These are phyloP conservation scores for Fusarium irregulare DNA, from an alignment of 2,329 filamentous ascomycete species.

Conservation along the genomic window DNA sequence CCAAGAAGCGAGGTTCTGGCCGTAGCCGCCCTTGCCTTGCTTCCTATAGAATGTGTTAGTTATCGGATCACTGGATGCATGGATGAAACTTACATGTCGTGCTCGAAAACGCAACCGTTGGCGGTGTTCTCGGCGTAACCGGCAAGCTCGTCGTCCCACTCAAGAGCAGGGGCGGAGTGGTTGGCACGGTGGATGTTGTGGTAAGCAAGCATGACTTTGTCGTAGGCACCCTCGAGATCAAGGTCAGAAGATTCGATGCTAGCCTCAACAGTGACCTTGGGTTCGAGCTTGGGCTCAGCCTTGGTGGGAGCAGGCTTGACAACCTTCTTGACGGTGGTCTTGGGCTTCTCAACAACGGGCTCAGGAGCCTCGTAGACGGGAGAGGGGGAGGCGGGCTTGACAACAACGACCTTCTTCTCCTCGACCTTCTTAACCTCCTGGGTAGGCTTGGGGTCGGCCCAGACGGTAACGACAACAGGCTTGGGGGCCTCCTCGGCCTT, in stretches of 20 bases:
- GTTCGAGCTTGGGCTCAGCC: conserved; percentile 23
- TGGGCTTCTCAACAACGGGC: conserved; percentile 20
- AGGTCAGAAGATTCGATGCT: conserved; percentile 15
- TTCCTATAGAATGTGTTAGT: conserved; percentile 57
- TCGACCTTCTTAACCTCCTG: not conserved
- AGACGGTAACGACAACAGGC: conserved; percentile 21
- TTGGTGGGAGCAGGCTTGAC: conserved; percentile 18
- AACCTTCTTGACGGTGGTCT: conserved; percentile 23
- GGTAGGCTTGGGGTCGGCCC: conserved; percentile 7
- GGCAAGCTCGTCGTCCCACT: conserved; percentile 74
- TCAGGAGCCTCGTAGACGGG: conserved; percentile 11
- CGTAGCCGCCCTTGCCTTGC: conserved; percentile 74
- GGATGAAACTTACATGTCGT: conserved; percentile 73
- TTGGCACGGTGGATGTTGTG: conserved; percentile 91
- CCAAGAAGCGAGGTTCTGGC: conserved; percentile 89
- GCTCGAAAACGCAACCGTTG: conserved; percentile 74
- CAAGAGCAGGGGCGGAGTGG: conserved; percentile 75
- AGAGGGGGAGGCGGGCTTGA: conserved; percentile 23
- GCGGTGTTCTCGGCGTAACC: conserved; percentile 73
- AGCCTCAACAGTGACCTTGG: conserved; percentile 11
- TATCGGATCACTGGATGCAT: not conserved
- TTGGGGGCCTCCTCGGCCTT: conserved; percentile 24
- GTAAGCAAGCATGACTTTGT: conserved; percentile 67
- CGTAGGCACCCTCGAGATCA: conserved; percentile 45
- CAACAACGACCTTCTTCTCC: conserved; percentile 6